phyloP scores from a whole-genome alignment of 495 filamentous ascomycete genomes.

The Hamigera avellanea region DNA sequence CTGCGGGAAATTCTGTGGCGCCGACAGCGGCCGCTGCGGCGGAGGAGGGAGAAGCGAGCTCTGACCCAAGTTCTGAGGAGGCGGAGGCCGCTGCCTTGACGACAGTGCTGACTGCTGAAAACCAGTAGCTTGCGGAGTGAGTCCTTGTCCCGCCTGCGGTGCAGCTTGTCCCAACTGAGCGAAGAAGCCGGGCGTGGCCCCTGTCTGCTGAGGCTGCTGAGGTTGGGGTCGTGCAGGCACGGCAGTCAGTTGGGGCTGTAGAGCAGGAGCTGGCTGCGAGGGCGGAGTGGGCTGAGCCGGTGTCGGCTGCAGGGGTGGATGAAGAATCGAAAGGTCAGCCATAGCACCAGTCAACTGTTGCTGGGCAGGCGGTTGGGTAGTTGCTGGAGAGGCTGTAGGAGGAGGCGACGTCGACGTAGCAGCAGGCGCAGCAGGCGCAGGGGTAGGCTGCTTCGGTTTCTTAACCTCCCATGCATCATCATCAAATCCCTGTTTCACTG shows the following conservation, averaged over 20 bases:
- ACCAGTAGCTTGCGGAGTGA: constrained; percentile 33
- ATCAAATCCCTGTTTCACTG: constrained; percentile 62
- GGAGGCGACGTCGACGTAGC: constrained; percentile 18
- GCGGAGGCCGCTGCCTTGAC: constrained; percentile 60
- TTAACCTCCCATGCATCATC: constrained; percentile 98
- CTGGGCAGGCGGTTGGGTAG: constrained; percentile 29
- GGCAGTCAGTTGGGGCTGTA: constrained; percentile 36
- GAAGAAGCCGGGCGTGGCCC: constrained; percentile 41
- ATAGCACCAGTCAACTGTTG: constrained; percentile 56
- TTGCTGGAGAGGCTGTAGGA: constrained; percentile 23
- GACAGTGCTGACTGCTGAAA: constrained; percentile 32
- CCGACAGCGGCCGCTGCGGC: constrained; percentile 74
- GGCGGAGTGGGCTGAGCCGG: constrained; percentile 42
- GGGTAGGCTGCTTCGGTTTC: constrained; percentile 54
- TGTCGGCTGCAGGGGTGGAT: constrained; percentile 64
- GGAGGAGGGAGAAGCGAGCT: constrained; percentile 69
- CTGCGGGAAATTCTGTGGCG: constrained; percentile 68
- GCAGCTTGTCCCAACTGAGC: constrained; percentile 33
- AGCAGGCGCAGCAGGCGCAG: constrained; percentile 17
- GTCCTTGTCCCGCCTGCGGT: constrained; percentile 18
- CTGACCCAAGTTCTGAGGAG: constrained; percentile 50
- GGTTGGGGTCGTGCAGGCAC: constrained; percentile 32
- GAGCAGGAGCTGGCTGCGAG: constrained; percentile 17
- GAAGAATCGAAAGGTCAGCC: constrained; percentile 67
- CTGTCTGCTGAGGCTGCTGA: constrained; percentile 41